phyloP scores from a whole-genome alignment of 805 yeast species.

The Hanseniaspora nectarophila region DNA sequence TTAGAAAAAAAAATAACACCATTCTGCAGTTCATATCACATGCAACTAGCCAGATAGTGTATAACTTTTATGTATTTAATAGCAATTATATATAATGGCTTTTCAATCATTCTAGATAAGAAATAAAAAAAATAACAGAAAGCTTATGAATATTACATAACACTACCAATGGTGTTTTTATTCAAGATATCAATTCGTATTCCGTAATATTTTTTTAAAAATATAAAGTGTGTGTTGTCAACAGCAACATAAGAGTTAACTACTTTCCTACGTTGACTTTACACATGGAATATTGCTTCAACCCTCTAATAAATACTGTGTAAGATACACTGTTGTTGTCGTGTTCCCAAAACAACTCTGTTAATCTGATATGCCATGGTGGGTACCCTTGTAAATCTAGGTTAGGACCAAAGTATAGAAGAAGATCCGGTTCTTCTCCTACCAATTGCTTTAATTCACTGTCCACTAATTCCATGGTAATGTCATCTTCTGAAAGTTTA shows the following conservation, averaged over 20 bases:
- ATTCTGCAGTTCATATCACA: background rate
- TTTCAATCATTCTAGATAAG: constrained; percentile 4
- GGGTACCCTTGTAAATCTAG: constrained; percentile 89
- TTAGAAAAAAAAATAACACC: background rate
- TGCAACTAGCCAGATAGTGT: background rate
- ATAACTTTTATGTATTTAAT: background rate
- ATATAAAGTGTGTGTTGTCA: no score
- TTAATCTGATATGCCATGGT: constrained; percentile 91
- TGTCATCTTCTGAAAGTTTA: constrained; percentile 51
- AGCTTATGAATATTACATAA: no score
- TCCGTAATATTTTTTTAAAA: background rate
- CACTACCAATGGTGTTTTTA: no score
- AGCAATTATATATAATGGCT: background rate
- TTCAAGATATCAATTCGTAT: no score
- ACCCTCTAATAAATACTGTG: constrained; percentile 69
- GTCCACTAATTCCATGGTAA: constrained; percentile 65
- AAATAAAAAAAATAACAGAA: background rate
- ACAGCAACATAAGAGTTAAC: background rate
- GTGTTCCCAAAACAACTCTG: constrained; percentile 83
- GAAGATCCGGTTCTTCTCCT: constrained; percentile 85
- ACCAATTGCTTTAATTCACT: constrained; percentile 61
- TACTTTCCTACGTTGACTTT: constrained; percentile 82
- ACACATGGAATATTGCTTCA: constrained; percentile 63
- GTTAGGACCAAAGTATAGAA: constrained; percentile 73
- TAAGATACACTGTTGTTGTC: constrained; percentile 73